Evolutionary conservation across 805 yeast genomes (phyloP).

Genomic region (Candida awuae): DNA sequence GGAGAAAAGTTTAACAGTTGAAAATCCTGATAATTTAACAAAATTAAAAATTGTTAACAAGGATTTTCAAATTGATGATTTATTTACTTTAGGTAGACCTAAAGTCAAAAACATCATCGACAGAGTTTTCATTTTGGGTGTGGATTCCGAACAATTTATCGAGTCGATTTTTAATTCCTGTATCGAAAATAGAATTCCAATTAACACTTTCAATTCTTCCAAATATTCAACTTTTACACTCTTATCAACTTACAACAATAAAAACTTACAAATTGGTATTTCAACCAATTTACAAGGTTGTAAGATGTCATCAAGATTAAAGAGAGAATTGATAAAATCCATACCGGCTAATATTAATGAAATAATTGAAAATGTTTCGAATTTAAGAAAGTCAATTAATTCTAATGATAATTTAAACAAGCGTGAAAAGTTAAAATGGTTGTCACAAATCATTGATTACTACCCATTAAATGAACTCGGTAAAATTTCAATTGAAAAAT

Average conservation of each 20-base stretch:
- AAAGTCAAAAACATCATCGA: constrained; percentile 64
- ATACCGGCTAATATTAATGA: constrained; percentile 66
- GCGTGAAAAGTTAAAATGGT: constrained; percentile 65
- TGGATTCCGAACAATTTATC: constrained; percentile 24
- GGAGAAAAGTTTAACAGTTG: neutral
- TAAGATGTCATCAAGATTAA: constrained; percentile 70
- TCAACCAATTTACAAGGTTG: constrained; percentile 89
- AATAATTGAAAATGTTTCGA: constrained; percentile 63
- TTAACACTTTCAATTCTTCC: constrained; percentile 70
- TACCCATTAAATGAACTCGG: constrained; percentile 67
- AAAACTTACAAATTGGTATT: constrained; percentile 68
- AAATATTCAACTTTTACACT: constrained; percentile 68
- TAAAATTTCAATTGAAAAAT: constrained; percentile 49
- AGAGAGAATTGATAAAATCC: constrained; percentile 57
- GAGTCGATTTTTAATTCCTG: constrained; percentile 43
- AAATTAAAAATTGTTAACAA: constrained; percentile 17
- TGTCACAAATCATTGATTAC: constrained; percentile 84
- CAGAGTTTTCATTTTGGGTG: constrained; percentile 54
- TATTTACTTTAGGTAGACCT: constrained; percentile 51
- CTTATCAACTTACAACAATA: constrained; percentile 61
- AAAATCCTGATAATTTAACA: neutral
- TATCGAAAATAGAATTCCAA: constrained; percentile 60
- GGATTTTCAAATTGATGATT: constrained; percentile 34
- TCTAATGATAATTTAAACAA: constrained; percentile 37
- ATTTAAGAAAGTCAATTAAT: constrained; percentile 36